Percentiles rank a stretch among this genome's conserved stretches.
These are phyloP conservation scores for Microstegium vimineum DNA, from an alignment of 176 grass and related monocot genomes.

Conservation along the genomic window DNA sequence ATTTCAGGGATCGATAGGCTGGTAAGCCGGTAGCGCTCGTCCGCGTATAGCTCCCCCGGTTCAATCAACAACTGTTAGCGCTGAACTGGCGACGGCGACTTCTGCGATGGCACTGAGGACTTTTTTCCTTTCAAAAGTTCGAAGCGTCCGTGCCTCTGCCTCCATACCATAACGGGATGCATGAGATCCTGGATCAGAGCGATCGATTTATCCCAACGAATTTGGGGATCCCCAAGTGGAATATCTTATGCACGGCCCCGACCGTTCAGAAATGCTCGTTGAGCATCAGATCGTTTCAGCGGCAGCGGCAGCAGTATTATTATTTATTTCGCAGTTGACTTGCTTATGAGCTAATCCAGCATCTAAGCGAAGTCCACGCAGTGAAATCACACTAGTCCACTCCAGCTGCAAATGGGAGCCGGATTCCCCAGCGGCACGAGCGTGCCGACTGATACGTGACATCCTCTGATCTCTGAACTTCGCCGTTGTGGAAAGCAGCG, in stretches of 20 bases:
- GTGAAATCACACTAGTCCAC: too few relatives aligned
- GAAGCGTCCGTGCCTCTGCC: not conserved
- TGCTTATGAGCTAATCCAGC: not conserved
- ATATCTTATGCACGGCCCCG: not conserved
- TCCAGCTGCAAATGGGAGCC: not conserved
- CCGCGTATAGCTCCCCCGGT: not conserved
- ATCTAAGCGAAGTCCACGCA: not conserved
- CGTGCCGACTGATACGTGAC: too few relatives aligned
- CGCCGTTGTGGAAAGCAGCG: too few relatives aligned
- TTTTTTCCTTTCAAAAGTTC: not conserved
- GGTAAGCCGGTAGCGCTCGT: not conserved
- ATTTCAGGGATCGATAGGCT: not conserved
- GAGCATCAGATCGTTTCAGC: not conserved
- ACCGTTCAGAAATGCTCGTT: not conserved
- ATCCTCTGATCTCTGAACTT: too few relatives aligned
- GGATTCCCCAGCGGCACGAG: too few relatives aligned
- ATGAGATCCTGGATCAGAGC: not conserved
- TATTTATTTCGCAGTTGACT: not conserved
- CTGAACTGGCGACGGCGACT: conserved; percentile 2
- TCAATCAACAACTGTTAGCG: not conserved
- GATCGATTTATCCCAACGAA: not conserved
- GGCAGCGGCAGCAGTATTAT: too few relatives aligned
- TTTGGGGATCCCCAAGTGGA: not conserved
- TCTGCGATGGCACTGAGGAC: not conserved
- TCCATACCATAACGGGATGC: not conserved